These are phyloP conservation scores for Leavenworthia alabamica DNA, from an alignment of 345 rosid genomes.

Conservation along the genomic window DNA sequence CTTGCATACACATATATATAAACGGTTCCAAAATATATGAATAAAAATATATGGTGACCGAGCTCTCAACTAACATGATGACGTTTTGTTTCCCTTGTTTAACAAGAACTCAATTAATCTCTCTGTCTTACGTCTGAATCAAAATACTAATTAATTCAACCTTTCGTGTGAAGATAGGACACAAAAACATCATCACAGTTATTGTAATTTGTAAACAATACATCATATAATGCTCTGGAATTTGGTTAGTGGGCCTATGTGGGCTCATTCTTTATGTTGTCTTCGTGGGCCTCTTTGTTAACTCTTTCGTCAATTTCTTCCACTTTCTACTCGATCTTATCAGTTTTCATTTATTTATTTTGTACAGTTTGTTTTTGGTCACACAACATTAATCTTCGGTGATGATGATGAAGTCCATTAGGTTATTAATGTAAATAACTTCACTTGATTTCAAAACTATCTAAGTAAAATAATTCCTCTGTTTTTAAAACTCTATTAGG, in stretches of 20 bases:
- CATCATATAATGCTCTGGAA: neutral
- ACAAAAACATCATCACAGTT: neutral
- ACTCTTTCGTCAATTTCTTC: too few relatives aligned
- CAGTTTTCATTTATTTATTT: too few relatives aligned
- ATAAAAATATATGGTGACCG: conserved; percentile 16
- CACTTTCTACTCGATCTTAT: too few relatives aligned
- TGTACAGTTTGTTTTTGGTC: too few relatives aligned
- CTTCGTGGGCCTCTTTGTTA: too few relatives aligned
- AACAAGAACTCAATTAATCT: conserved; percentile 5
- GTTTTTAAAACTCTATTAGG: neutral
- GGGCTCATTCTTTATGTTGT: neutral
- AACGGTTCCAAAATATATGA: conserved; percentile 3
- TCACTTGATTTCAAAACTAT: neutral
- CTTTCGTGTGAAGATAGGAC: neutral
- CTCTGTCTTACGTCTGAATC: neutral
- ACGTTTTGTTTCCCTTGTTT: conserved; percentile 7
- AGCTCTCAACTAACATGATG: conserved; percentile 17
- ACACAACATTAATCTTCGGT: too few relatives aligned
- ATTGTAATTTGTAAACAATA: too few relatives aligned
- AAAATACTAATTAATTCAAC: neutral
- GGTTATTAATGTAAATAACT: too few relatives aligned
- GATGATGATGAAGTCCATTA: too few relatives aligned
- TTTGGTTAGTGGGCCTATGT: neutral
- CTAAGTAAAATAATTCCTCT: neutral
- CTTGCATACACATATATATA: too few relatives aligned